phyloP scores from a whole-genome alignment of 2,329 filamentous ascomycete species.

The Fusarium papillatum region DNA sequence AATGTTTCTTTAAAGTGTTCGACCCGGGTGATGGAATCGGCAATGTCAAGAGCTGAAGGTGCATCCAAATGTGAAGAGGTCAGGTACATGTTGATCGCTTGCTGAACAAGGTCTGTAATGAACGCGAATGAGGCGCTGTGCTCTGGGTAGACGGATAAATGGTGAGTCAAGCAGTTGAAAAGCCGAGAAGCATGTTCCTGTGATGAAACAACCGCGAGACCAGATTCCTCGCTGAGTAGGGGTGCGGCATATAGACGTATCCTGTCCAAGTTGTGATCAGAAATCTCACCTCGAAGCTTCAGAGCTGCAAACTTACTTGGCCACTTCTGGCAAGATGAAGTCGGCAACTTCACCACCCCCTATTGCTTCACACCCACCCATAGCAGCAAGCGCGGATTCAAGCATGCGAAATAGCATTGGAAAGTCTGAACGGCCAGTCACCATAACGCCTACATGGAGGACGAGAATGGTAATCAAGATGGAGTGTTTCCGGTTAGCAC shows the following conservation, averaged over 20 bases:
- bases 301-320: constrained; percentile 5
- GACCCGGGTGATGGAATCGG: constrained; percentile 18
- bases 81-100: constrained; percentile 85
- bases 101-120: constrained; percentile 84
- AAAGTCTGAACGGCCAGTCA: constrained; percentile 13
- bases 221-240: constrained; percentile 14
- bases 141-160: constrained; percentile 77
- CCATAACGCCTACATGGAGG: constrained; percentile 9
- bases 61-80: constrained; percentile 46
- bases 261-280: too few species aligned
- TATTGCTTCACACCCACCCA: constrained; percentile 1
- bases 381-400: constrained; percentile 9
- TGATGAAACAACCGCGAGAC: constrained; percentile 14
- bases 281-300: too few species aligned
- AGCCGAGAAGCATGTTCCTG: constrained; percentile 3
- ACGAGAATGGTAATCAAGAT: constrained; percentile 17
- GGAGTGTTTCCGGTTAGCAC: neutral
- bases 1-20: constrained; percentile 32
- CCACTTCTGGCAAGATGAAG: constrained; percentile 11
- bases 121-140: constrained; percentile 80
- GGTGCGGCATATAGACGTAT: constrained; percentile 19
- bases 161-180: constrained; percentile 11
- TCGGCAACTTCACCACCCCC: neutral
- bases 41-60: neutral
- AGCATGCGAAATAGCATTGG: constrained; percentile 8